Conservation (phyloP, 192 early-diverging fungal species). For the Linnemannia hyalina region DNA sequence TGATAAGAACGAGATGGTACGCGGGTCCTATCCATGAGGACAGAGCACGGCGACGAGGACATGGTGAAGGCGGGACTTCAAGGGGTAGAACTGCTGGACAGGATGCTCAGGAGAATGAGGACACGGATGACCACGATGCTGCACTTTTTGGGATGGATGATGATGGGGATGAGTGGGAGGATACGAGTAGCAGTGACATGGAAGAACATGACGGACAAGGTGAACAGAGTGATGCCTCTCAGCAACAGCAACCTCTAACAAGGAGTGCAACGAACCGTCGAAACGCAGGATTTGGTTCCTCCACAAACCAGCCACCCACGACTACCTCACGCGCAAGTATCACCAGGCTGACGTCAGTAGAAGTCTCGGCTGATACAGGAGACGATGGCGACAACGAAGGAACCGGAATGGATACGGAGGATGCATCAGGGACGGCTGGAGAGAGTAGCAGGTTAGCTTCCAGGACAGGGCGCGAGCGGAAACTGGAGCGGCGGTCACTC, state of each 20-base stretch:
- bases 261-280: background rate
- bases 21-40: constrained; percentile 31
- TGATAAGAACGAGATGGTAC: constrained; percentile 38
- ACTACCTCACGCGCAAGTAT: background rate
- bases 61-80: background rate
- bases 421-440: constrained; percentile 37
- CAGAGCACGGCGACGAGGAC: constrained; percentile 5
- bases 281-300: background rate
- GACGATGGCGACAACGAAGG: constrained; percentile 42
- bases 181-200: constrained; percentile 23
- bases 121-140: constrained; percentile 34
- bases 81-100: background rate
- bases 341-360: background rate
- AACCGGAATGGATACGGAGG: constrained; percentile 41
- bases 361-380: constrained; percentile 35
- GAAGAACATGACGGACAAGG: background rate
- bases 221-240: background rate
- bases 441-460: constrained; percentile 11
- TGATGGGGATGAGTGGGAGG: constrained; percentile 44
- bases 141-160: constrained; percentile 51
- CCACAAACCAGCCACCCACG: background rate
- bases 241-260: background rate
- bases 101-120: constrained; percentile 13
- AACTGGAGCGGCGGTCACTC: background rate
- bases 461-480: background rate